Base-by-base conservation (phyloP, 1,139 yeast species). In the Lizanozyma gosingica region DNA sequence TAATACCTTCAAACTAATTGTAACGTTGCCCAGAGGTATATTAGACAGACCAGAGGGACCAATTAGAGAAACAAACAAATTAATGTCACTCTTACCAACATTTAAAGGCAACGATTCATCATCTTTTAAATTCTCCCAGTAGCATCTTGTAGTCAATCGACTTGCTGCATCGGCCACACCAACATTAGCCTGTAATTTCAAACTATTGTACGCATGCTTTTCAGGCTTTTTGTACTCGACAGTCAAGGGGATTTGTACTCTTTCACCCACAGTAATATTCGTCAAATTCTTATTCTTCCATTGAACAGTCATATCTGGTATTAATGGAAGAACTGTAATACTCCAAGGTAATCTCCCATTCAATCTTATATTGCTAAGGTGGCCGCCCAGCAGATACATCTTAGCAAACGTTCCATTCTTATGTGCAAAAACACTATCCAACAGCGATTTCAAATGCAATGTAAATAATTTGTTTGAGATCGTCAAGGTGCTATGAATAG, bases 51-150 rank as follows among this genome's bases (percentile, higher is more conserved):
- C 29, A 6, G 29, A 22, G 11, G 29, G 29, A 6, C 29, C 29
- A 22, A 22, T 22, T 22, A 22, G 11, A 6, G 29, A 22, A 22
- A 22, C 11, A 22, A 22, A 22, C 11, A 22, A 22, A 6, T 11
- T 6, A 22, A 22, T 47, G 6, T 37, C 42, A 33, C 32, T 42
- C 4, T 33, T 35, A 3, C 37, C 41, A 33, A 41, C 40, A 3
- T 45, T 41, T 29, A 65, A 43, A 17, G 54, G 52, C 35, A 68
- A 48, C 0, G 68, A 58, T 42, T 66, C 73, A 40, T 70, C 76
- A 45, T 70, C 76, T 45, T 70, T 70, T 39, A 62, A 48, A 4
- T 42, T 50, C 33, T 65, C 60, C 74, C 74, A 70, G 41, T 58
- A 56, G 2, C 55, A 51, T 36, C 55, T 62, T 3, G 60, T 56